A percentile compares a stretch with the other conserved stretches of the same genome.
These are phyloP conservation scores for Microcos paniculata DNA, from an alignment of 345 rosid genomes.

Conservation along the genomic window DNA sequence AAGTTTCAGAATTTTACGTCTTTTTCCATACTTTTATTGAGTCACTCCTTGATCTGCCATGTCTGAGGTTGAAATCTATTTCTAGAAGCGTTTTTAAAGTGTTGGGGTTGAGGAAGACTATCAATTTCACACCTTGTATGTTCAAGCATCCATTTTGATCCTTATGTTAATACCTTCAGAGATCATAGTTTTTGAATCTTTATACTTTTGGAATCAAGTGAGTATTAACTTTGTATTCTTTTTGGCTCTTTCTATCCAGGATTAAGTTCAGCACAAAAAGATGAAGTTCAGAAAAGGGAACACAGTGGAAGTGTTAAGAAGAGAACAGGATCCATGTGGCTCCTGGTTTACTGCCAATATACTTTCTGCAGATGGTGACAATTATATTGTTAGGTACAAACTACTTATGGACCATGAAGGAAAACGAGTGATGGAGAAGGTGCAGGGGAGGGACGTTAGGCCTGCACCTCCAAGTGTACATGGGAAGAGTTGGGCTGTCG, in stretches of 20 bases:
- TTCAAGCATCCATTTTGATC: not conserved
- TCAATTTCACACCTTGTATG: not conserved
- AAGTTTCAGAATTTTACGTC: slow-evolving; percentile 4
- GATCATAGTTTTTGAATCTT: not conserved
- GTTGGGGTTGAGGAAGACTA: not conserved
- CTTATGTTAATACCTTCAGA: not conserved
- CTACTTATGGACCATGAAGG: slow-evolving; percentile 14
- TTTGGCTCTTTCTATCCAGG: slow-evolving; percentile 14
- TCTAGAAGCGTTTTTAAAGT: not conserved
- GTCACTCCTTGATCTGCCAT: slow-evolving; percentile 18
- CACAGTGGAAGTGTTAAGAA: slow-evolving; percentile 34
- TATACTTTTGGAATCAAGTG: not conserved
- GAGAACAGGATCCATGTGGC: slow-evolving; percentile 31
- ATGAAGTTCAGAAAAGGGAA: slow-evolving; percentile 34
- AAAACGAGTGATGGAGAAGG: slow-evolving; percentile 29
- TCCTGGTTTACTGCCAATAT: slow-evolving; percentile 42
- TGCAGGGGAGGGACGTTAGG: slow-evolving; percentile 27
- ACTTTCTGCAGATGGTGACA: slow-evolving; percentile 26
- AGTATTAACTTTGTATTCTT: not conserved
- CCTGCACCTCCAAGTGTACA: slow-evolving; percentile 29
- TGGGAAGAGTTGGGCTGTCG: slow-evolving; percentile 34
- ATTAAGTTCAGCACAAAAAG: not conserved
- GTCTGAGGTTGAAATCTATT: not conserved
- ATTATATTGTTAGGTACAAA: slow-evolving; percentile 30
- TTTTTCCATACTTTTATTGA: not conserved